phyloP scores from a whole-genome alignment of 2,329 filamentous ascomycete genomes.

The Ophiostoma ips region DNA sequence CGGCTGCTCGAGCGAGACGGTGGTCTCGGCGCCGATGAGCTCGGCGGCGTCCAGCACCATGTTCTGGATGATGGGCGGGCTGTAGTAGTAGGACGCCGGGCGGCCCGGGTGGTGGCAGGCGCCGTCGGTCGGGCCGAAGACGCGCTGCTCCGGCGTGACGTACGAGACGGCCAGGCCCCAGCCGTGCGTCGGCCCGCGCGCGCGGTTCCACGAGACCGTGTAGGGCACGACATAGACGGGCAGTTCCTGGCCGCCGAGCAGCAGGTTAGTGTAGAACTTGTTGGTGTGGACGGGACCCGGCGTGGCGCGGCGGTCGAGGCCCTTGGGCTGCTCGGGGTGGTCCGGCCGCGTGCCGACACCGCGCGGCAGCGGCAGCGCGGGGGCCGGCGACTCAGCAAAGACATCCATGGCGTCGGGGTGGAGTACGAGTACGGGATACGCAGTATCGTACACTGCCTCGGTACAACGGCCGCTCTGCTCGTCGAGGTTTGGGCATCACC shows the following conservation, averaged over 20 bases:
- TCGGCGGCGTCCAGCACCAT: slow-evolving; percentile 68
- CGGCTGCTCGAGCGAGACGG: slow-evolving; percentile 38
- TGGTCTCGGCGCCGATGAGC: slow-evolving; percentile 42
- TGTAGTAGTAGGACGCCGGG: slow-evolving; percentile 49
- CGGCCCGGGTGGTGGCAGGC: slow-evolving; percentile 3
- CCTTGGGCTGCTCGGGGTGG: slow-evolving; percentile 37
- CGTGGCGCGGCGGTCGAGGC: slow-evolving; percentile 13
- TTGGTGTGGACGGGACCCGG: slow-evolving; percentile 51
- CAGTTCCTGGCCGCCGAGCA: slow-evolving; percentile 56
- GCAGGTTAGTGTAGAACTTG: slow-evolving; percentile 72
- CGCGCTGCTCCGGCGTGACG: slow-evolving; percentile 51
- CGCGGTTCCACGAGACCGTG: slow-evolving; percentile 52
- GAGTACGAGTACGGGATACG: no score
- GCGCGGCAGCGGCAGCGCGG: neutral
- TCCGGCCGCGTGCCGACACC: slow-evolving; percentile 25
- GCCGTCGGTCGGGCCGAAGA: slow-evolving; percentile 45
- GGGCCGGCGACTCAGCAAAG: neutral
- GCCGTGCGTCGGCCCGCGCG: slow-evolving; percentile 45
- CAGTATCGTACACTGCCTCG: no score
- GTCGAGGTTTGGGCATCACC: no score
- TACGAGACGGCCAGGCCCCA: slow-evolving; percentile 72
- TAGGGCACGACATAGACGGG: slow-evolving; percentile 67
- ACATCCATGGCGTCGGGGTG: neutral
- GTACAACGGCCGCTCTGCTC: no score
- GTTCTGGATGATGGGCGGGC: slow-evolving; percentile 69